Evolutionary conservation across 495 filamentous ascomycete genomes (phyloP), one percentile per base, ranked within the genome.

Genomic region (Sporormia fimetaria): DNA sequence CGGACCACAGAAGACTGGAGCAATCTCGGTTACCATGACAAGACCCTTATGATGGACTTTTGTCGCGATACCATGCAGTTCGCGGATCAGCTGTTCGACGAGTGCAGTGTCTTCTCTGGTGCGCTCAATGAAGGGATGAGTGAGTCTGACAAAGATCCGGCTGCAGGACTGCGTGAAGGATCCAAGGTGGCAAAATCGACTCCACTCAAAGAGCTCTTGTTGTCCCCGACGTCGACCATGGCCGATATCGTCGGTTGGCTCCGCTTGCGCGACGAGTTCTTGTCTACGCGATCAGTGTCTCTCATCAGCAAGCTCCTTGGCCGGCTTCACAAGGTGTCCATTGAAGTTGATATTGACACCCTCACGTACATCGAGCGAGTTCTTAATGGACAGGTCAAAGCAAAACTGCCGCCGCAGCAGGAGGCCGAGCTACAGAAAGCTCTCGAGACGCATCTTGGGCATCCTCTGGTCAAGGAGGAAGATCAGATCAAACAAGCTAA

Each of bases 51-150:
- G 83, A 74, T 81, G 55, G 81, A 96, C 34, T 95, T 96, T 49
- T 90, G 83, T 53, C 75, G 90, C 47, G 84, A 95, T 52, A 79
- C 81, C 20, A 96, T 96, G 68, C 81, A 95, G 47, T 82, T 94
- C 51, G 87, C 87, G 2, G 81, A 94, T 53, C 70, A 72, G 15
- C 67, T 94, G 3, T 83, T 96, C 51, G 76, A 81, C 37, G 76
- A 92, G 48, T 87, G 86, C 63, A 75, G 71, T 36, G 70, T 93
- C 26, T 71, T 94, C 53, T 70, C 80, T 0, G 76, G 74, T 37
- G 80, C 81, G 28, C 61, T 87, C 12, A 63, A 61, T 32, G 56
- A 57, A 21, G 61, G 63, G 39, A 60, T 57, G 33, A 63, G 60
- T 41, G 64, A 70, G 21, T 42, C 57, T 14, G 59, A 45, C 21